Evolutionary conservation across 2,329 filamentous ascomycete species (phyloP).

Genomic region (Ustulina deusta): DNA sequence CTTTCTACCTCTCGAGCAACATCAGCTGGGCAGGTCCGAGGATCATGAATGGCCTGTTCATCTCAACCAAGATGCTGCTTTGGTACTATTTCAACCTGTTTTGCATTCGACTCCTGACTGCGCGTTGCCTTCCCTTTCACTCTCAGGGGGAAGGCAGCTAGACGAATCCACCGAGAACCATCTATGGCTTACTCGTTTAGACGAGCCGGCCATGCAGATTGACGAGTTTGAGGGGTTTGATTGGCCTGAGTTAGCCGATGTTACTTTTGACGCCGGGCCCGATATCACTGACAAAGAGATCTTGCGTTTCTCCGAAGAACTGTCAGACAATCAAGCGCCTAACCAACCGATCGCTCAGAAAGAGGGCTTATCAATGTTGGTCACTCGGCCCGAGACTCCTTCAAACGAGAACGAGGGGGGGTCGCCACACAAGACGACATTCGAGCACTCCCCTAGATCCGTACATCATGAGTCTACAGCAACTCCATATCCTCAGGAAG

Average conservation of each 20-base stretch:
- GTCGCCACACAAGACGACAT: background rate
- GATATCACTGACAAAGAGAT: constrained; percentile 10
- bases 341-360: constrained; percentile 3
- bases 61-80: background rate
- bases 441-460: background rate
- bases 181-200: constrained; percentile 1
- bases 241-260: background rate
- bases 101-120: background rate
- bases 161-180: background rate
- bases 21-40: background rate
- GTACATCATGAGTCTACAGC: background rate
- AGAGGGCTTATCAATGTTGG: constrained; percentile 1
- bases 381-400: background rate
- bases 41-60: background rate
- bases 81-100: background rate
- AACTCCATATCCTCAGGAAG: constrained; percentile 2
- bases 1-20: background rate
- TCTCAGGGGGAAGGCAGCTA: background rate
- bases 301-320: background rate
- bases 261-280: background rate
- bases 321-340: background rate
- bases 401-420: background rate
- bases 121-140: background rate
- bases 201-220: background rate
- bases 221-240: background rate